Conservation (phyloP, 140 eudicot genomes). For the Cichorium intybus region DNA sequence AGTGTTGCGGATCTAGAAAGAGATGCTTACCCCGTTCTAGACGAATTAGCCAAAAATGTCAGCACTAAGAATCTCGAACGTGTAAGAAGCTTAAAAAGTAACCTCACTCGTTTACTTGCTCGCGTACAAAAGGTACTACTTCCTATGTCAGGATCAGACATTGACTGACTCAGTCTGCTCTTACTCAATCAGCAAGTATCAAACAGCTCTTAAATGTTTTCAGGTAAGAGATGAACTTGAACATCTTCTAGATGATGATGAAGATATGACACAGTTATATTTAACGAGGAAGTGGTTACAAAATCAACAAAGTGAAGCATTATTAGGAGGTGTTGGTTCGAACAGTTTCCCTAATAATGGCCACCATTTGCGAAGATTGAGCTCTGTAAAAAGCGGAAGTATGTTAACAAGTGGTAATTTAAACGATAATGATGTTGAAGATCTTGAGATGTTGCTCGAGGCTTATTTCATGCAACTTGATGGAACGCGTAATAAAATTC, state of each 20-base stretch:
- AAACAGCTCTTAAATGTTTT: no score
- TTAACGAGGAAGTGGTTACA: constrained; percentile 86
- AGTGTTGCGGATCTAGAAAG: constrained; percentile 79
- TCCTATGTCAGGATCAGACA: no score
- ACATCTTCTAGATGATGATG: constrained; percentile 97
- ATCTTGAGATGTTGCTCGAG: constrained; percentile 93
- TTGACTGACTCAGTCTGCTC: no score
- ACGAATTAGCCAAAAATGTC: constrained; percentile 81
- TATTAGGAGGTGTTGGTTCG: constrained; percentile 48
- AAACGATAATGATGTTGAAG: constrained; percentile 74
- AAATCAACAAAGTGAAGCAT: constrained; percentile 66
- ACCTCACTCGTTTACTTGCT: constrained; percentile 92
- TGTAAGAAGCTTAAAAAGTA: constrained; percentile 86
- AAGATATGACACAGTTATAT: constrained; percentile 90
- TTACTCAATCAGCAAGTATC: no score
- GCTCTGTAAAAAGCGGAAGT: constrained; percentile 79
- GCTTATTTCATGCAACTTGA: constrained; percentile 98
- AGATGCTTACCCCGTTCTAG: constrained; percentile 82
- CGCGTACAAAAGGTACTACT: constrained; percentile 89
- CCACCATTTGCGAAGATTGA: constrained; percentile 55
- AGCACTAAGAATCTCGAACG: constrained; percentile 94
- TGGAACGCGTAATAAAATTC: constrained; percentile 90
- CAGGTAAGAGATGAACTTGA: constrained; percentile 98
- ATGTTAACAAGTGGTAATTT: constrained; percentile 54
- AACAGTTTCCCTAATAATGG: constrained; percentile 45